Evolutionary conservation across 495 filamentous ascomycete genomes (phyloP).

Genomic region (Hypoxylon crocopeplum): DNA sequence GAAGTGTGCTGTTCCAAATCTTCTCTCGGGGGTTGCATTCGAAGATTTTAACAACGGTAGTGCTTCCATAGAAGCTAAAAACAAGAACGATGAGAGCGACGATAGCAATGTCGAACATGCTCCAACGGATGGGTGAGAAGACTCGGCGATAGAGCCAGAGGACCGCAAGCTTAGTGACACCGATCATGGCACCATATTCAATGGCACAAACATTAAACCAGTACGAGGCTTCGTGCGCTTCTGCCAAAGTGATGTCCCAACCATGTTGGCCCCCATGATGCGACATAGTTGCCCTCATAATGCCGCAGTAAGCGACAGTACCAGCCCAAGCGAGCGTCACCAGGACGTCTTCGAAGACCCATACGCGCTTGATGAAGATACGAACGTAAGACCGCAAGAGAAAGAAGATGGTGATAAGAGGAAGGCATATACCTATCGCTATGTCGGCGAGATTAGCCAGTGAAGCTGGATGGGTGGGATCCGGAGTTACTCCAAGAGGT

Average conservation of each 20-base stretch:
- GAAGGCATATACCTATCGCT: conserved; percentile 34
- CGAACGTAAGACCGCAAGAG: conserved; percentile 39
- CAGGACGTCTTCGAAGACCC: conserved; percentile 43
- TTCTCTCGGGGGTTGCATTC: conserved; percentile 4
- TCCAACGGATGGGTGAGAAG: conserved; percentile 43
- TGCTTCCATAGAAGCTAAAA: neutral
- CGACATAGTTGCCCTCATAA: conserved; percentile 35
- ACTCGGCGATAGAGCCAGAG: conserved; percentile 49
- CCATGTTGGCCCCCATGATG: conserved; percentile 44
- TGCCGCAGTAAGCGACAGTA: conserved; percentile 27
- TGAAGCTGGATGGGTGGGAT: conserved; percentile 17
- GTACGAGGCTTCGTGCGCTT: conserved; percentile 33
- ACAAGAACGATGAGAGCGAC: conserved; percentile 44
- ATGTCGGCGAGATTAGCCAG: conserved; percentile 26
- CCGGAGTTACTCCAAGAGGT: conserved; percentile 18
- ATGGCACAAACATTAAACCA: conserved; percentile 47
- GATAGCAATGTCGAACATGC: conserved; percentile 42
- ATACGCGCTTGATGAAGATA: conserved; percentile 30
- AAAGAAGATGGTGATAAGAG: conserved; percentile 40
- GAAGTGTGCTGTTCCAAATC: neutral
- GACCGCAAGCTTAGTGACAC: conserved; percentile 49
- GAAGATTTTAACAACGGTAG: conserved; percentile 18
- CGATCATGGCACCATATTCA: conserved; percentile 46
- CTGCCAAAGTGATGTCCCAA: conserved; percentile 42
- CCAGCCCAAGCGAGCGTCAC: neutral